Evolutionary conservation across 345 rosid species (phyloP).

Genomic region (Excoecaria agallocha): DNA sequence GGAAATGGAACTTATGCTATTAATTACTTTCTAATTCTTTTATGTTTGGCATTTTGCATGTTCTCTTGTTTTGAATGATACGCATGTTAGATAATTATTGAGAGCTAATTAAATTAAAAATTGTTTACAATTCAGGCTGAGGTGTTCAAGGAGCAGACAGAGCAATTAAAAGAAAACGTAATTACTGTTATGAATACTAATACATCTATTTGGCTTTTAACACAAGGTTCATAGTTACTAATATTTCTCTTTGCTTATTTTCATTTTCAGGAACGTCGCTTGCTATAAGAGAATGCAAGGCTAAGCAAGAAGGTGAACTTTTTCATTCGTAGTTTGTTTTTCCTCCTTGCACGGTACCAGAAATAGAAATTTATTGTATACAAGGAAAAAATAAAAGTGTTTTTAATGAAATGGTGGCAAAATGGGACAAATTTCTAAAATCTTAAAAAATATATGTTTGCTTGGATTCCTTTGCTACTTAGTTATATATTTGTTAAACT

Average conservation of each 20-base stretch:
- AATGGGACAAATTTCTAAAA: too few relatives aligned
- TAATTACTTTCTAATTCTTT: neutral
- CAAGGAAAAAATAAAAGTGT: too few relatives aligned
- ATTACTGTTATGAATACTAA: neutral
- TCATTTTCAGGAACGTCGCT: slow-evolving; percentile 43
- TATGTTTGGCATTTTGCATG: neutral
- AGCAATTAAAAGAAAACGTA: slow-evolving; percentile 50
- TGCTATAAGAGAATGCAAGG: slow-evolving; percentile 46
- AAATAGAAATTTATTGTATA: too few relatives aligned
- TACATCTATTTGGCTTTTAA: neutral
- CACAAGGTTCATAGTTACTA: neutral
- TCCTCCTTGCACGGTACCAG: too few relatives aligned
- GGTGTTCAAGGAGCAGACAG: slow-evolving; percentile 41
- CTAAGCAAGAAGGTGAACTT: slow-evolving; percentile 39
- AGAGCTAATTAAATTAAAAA: neutral
- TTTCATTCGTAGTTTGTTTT: neutral
- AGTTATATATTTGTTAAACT: neutral
- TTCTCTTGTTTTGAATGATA: neutral
- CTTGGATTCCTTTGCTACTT: neutral
- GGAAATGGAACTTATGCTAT: neutral
- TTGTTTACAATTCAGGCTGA: slow-evolving; percentile 30
- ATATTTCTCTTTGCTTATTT: neutral
- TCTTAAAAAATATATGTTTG: too few relatives aligned
- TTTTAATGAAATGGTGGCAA: too few relatives aligned
- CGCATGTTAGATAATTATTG: neutral